Percentiles rank a stretch among this genome's conserved stretches.
phyloP scores from a whole-genome alignment of 495 filamentous ascomycete species.

The Bacidia gigantensis region DNA sequence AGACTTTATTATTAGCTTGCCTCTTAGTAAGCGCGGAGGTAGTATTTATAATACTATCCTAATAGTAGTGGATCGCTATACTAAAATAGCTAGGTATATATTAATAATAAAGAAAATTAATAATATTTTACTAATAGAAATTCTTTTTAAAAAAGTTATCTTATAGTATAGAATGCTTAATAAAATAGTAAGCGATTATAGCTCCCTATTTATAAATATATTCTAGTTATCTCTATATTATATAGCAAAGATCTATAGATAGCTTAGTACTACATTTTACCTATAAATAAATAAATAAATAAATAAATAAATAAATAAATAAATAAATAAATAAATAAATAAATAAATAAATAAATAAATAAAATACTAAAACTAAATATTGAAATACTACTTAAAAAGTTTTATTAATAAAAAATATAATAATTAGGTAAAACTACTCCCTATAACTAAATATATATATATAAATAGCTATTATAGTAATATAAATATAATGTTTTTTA shows the following conservation, averaged over 20 bases:
- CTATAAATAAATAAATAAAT: too few species aligned
- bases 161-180: neutral
- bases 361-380: conserved; percentile 2
- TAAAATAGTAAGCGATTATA: too few species aligned
- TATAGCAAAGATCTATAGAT: neutral
- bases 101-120: conserved; percentile 1
- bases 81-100: neutral
- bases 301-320: too few species aligned
- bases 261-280: too few species aligned
- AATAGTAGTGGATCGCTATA: too few species aligned
- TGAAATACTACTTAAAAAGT: neutral
- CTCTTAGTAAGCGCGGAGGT: neutral
- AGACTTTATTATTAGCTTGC: too few species aligned
- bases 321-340: too few species aligned
- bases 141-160: too few species aligned
- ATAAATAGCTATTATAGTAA: neutral
- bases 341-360: neutral
- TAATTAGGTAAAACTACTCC: neutral
- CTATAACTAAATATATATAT: neutral
- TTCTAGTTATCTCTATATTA: neutral
- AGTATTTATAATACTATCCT: too few species aligned
- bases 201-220: neutral
- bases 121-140: neutral
- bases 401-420: neutral
- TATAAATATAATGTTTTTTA: neutral